Evolutionary conservation across 2,329 filamentous ascomycete species (phyloP), one percentile per base, ranked within the genome.

Genomic region (Xylaria sp.): DNA sequence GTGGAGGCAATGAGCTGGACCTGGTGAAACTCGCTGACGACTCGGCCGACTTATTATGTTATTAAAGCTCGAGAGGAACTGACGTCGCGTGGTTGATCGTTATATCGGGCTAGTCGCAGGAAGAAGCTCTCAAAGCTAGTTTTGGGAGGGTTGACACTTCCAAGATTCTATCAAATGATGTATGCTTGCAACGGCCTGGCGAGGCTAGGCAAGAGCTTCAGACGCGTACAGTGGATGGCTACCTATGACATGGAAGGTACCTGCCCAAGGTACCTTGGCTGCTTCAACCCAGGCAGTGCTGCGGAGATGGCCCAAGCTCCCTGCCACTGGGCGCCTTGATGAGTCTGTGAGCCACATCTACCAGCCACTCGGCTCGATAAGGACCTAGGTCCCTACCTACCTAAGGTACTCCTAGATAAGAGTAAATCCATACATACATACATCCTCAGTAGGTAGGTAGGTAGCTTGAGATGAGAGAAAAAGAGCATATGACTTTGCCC

Each of bases 171-270:
- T 52, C 60, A 66, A 60, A 50, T 50, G 37, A 66, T 60, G 63
- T 50, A 35, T 53, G 61, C 60, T 64, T 61, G 46, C 28, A 52
- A 57, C 58, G 67, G n/a, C 33, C 15, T 21, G 38, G 19, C 47
- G 40, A 55, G 42, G 67, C 71, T 73, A 74, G 72, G 72, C 72
- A 74, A 73, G 72, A 74, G 70, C 72, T 73, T 71, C 69, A 62
- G 60, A 74, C 72, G 72, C 72, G 72, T 74, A 73, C 70, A 64
- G 42, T 46, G 17, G n/a, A 25, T 51, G 47, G 47, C 47, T 38
- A 38, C 49, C 49, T 38, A 37, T 6, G 11, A 15, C 33, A 31
- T n/a, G 19, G n/a, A 15, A 28, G 11, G 45, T 31, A 47, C 45
- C 25, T n/a, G 45, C 33, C 25, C 23, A 37, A 12, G 14, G 17